Evolutionary conservation across 1,284 basidiomycete species (phyloP), one percentile per base, ranked within the genome.

Genomic region (Tilletia indica): DNA sequence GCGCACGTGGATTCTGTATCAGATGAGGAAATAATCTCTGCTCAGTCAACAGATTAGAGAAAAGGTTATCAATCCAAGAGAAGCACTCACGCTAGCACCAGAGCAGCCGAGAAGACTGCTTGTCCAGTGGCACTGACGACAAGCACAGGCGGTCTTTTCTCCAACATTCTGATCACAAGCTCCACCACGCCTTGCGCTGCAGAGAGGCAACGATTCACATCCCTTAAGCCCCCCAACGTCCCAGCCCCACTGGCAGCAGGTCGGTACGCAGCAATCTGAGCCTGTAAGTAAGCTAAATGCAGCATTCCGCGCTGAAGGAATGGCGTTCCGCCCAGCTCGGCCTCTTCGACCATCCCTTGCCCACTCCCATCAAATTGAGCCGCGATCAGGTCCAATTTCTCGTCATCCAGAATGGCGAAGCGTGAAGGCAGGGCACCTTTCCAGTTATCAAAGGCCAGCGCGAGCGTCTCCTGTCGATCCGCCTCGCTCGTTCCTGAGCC

Each of bases 301-400:
- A 63, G 58, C 25, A 38, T 25, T 31, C 25, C 58, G 58, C 58
- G 58, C 58, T 63, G 58, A 9, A 63, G 58, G 25, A 63, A 38
- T 8, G 36, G 8, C 25, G 21, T 16, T 9, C 25, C 58, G 34
- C 31, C 58, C 21, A 16, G 11, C 36, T 25, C 58, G 19, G 58
- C 34, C 25, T 38, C 58, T 34, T 63, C 25, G n/a, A 34, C 58
- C 25, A 36, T 36, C 8, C 16, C 21, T 8, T 19, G 16, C 16
- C 19, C 51, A 19, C 51, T 54, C 19, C 19, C 51, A 19, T 54
- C 51, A 25, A 54, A 54, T 19, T 54, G 58, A 8, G 21, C 34
- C 58, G 58, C 21, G 9, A 63, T 34, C 14, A 31, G 5, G 11
- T 16, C 58, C 25, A 63, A 19, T 5, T 63, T 25, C 8, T 25